phyloP scores from a whole-genome alignment of 768 basidiomycete species.

The Panaeolus cyanescens region DNA sequence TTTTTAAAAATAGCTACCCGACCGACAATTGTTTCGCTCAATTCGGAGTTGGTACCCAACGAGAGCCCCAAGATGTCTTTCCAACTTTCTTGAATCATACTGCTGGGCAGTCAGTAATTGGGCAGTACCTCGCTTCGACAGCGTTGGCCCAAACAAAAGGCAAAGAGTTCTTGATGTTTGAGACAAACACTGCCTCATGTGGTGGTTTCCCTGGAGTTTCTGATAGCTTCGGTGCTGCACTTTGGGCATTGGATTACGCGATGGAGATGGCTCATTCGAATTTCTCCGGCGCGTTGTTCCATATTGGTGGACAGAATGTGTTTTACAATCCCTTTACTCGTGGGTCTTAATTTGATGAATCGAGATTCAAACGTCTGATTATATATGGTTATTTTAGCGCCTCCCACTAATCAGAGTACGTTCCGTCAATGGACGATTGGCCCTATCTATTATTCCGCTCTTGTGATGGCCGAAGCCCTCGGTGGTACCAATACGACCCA shows the following conservation, averaged over 20 bases:
- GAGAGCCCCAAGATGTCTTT: conserved; percentile 51
- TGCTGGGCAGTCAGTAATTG: conserved; percentile 49
- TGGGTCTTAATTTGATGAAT: conserved; percentile 30
- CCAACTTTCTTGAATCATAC: conserved; percentile 65
- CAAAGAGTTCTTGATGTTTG: conserved; percentile 63
- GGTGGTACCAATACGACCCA: conserved; percentile 62
- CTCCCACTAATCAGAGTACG: conserved; percentile 56
- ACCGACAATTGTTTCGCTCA: conserved; percentile 61
- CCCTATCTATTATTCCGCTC: conserved; percentile 72
- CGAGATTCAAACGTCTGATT: not conserved
- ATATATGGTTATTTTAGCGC: conserved; percentile 37
- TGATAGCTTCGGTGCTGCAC: conserved; percentile 61
- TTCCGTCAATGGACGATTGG: conserved; percentile 77
- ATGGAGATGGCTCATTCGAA: conserved; percentile 59
- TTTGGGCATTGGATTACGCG: conserved; percentile 67
- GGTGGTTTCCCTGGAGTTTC: conserved; percentile 67
- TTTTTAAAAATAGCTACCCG: conserved; percentile 50
- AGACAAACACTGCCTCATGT: conserved; percentile 72
- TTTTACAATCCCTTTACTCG: conserved; percentile 55
- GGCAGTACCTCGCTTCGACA: conserved; percentile 53
- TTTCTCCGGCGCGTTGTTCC: conserved; percentile 49
- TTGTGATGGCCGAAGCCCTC: conserved; percentile 70
- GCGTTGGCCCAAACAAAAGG: conserved; percentile 39
- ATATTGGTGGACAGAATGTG: conserved; percentile 65
- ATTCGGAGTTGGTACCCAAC: conserved; percentile 42